Base-by-base conservation (phyloP, 1,284 basidiomycete species). In the Pyrrhoderma lamaoense region DNA sequence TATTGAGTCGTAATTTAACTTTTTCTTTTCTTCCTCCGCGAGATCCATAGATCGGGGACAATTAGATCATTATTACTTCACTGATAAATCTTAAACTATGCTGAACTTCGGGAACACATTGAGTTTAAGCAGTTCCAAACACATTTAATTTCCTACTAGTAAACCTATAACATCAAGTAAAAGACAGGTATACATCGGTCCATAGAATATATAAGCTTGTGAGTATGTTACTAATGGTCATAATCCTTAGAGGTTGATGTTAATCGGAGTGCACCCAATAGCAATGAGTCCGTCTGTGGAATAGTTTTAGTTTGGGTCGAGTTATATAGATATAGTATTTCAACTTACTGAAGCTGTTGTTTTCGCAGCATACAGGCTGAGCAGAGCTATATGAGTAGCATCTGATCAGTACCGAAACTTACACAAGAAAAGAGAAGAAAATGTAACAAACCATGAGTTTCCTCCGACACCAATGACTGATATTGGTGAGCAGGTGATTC, bases 281-380 rank as follows among this genome's bases (percentile, higher is more conserved):
- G 51, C 53, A 42, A 61, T 52, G 25, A 58, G 42, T 22, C 57
- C 57, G 38, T 55, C 57, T 54, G 31, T 22, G 42, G 3, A 18
- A 3, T 23, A 22, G 38, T 42, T 18, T 4, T 13, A 48, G 52
- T 42, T 35, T 2, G 14, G 16, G 46, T 18, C 13, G 19, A 21
- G 36, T 37, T 19, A 16, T 9, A 19, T 1, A 36, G n/a, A 21
- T 23, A 22, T 34, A 22, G 38, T 25, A 46, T 8, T 35, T 34
- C 52, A 44, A 58, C 49, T 21, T n/a, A 64, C 69, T 60, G 52
- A 70, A 66, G 55, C 60, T 58, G 59, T 70, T 68, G 60, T 69
- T 64, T 57, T 67, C 57, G 63, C 71, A 67, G 56, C 70, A 67
- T n/a, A 67, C 71, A 22, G 71, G 59, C 42, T 64, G 59, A n/a